Evolutionary conservation across 2,329 filamentous ascomycete species (phyloP).

Genomic region (Massarina eburnea): DNA sequence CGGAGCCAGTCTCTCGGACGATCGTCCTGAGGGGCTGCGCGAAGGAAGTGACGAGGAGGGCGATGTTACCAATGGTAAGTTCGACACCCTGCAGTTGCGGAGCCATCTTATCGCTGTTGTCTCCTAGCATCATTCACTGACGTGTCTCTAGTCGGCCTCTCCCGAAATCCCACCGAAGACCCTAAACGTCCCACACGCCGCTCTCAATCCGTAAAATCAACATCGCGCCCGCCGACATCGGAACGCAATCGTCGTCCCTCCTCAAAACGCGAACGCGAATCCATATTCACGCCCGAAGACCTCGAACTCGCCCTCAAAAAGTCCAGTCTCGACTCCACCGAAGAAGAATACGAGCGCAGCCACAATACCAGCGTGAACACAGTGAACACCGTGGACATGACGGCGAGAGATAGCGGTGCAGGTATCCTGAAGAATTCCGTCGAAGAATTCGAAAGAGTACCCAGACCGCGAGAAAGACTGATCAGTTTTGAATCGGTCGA

Average conservation of each 20-base stretch:
- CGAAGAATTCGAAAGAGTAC: neutral
- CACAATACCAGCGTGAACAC: constrained; percentile 16
- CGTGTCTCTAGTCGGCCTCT: constrained; percentile 35
- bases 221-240: constrained; percentile 29
- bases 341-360: constrained; percentile 32
- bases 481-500: neutral
- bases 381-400: constrained; percentile 13
- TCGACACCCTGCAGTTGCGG: neutral
- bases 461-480: constrained; percentile 3
- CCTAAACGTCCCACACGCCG: constrained; percentile 29
- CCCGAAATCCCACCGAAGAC: constrained; percentile 36
- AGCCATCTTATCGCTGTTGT: constrained; percentile 1
- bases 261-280: constrained; percentile 37
- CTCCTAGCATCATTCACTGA: constrained; percentile 15
- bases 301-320: constrained; percentile 47
- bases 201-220: constrained; percentile 24
- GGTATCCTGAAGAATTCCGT: neutral
- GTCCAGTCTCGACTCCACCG: constrained; percentile 40
- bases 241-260: constrained; percentile 27
- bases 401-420: constrained; percentile 6
- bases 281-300: constrained; percentile 49
- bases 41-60: constrained; percentile 50
- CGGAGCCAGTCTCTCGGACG: constrained; percentile 36
- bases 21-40: constrained; percentile 38
- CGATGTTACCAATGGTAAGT: constrained; percentile 49